Evolutionary conservation across 2,329 filamentous ascomycete genomes (phyloP).

Genomic region (Ambrosiella xylebori): DNA sequence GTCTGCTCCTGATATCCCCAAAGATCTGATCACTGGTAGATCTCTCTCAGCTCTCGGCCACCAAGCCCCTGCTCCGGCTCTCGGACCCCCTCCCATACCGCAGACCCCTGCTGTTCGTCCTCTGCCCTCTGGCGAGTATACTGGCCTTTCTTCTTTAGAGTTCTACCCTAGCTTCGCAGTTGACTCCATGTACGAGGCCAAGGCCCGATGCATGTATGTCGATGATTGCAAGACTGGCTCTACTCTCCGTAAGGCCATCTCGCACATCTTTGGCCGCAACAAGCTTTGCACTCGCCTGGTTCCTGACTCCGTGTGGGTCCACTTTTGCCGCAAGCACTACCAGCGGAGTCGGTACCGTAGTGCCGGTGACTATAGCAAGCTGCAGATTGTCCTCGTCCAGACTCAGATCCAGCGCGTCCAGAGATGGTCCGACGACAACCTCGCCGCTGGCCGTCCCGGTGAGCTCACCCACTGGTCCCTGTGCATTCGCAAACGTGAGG

Average conservation of each 20-base stretch:
- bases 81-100: constrained; percentile 2
- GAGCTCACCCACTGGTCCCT: constrained; percentile 44
- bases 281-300: constrained; percentile 59
- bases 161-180: constrained; percentile 12
- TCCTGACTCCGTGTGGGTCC: constrained; percentile 52
- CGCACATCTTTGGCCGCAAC: constrained; percentile 69
- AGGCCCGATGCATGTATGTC: constrained; percentile 13
- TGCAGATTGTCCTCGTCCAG: constrained; percentile 47
- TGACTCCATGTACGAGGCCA: constrained; percentile 12
- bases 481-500: constrained; percentile 46
- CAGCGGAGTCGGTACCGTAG: constrained; percentile 59
- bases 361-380: constrained; percentile 38
- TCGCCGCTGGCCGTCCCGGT: constrained; percentile 20
- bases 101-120: background rate
- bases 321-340: constrained; percentile 69
- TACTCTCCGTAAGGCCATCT: constrained; percentile 55
- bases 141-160: constrained; percentile 9
- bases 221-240: constrained; percentile 40
- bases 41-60: background rate
- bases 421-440: constrained; percentile 40
- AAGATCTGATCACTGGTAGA: constrained; percentile 7
- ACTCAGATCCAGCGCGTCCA: constrained; percentile 46
- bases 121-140: constrained; percentile 4
- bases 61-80: background rate
- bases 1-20: constrained; percentile 11